Evolutionary conservation across 2,329 filamentous ascomycete genomes (phyloP).

Genomic region (Hypoxylon sp.): DNA sequence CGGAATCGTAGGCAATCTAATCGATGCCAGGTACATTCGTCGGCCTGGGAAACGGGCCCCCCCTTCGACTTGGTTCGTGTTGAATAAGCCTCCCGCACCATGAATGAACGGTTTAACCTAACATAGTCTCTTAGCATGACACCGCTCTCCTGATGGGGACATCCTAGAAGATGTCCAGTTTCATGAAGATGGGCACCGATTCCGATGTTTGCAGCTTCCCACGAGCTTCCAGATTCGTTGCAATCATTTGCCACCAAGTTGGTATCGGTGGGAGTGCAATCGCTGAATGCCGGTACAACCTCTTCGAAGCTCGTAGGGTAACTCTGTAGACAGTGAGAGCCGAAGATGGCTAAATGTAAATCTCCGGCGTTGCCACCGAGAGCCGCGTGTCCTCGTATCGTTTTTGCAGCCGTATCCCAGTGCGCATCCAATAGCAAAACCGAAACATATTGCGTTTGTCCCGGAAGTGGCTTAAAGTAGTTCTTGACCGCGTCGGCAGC

Average conservation of each 20-base stretch:
- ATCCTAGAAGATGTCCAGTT: constrained; percentile 89
- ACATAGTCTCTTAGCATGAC: constrained; percentile 93
- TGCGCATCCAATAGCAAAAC: constrained; percentile 88
- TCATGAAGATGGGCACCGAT: constrained; percentile 95
- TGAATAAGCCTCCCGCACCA: constrained; percentile 83
- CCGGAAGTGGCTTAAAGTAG: constrained; percentile 78
- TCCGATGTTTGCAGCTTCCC: constrained; percentile 95
- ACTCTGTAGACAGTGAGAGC: constrained; percentile 90
- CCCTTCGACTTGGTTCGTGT: constrained; percentile 88
- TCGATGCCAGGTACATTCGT: constrained; percentile 93
- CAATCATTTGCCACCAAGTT: constrained; percentile 85
- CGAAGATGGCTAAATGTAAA: constrained; percentile 87
- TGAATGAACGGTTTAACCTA: constrained; percentile 84
- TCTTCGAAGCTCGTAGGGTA: constrained; percentile 92
- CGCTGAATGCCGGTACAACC: constrained; percentile 86
- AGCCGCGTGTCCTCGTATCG: constrained; percentile 83
- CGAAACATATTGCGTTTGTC: constrained; percentile 89
- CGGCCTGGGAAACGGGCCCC: constrained; percentile 76
- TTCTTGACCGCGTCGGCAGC: constrained; percentile 81
- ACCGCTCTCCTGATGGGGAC: constrained; percentile 89
- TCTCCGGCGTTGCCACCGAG: constrained; percentile 80
- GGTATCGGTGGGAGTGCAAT: constrained; percentile 90
- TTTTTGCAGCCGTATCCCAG: constrained; percentile 80
- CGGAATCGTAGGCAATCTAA: constrained; percentile 90
- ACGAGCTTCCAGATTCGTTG: constrained; percentile 87